phyloP scores from a whole-genome alignment of 2,329 filamentous ascomycete genomes.

The Sporothrix inflata region DNA sequence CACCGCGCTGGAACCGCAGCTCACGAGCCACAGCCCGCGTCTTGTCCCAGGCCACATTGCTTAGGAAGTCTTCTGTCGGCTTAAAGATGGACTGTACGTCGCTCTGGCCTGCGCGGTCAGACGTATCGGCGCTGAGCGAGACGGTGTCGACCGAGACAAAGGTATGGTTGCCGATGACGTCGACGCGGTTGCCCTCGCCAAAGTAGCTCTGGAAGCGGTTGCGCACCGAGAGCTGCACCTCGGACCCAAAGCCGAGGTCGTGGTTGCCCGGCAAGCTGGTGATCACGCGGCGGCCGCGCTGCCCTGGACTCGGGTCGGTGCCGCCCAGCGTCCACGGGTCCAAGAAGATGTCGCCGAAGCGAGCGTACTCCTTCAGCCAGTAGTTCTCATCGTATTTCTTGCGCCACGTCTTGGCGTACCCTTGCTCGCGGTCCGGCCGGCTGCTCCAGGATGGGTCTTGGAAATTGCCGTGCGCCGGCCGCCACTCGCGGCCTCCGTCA shows the following conservation, averaged over 20 bases:
- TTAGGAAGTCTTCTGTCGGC: conserved; percentile 76
- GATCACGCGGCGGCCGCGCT: conserved; percentile 75
- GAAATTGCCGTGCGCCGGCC: conserved; percentile 65
- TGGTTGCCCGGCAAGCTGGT: conserved; percentile 91
- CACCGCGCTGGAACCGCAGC: conserved; percentile 65
- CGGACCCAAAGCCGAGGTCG: conserved; percentile 86
- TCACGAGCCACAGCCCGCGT: conserved; percentile 70
- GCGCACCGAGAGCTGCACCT: conserved; percentile 78
- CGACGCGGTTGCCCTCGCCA: conserved; percentile 86
- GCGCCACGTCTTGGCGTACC: conserved; percentile 67
- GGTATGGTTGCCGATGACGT: conserved; percentile 91
- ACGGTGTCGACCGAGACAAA: conserved; percentile 91
- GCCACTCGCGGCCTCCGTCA: conserved; percentile 95
- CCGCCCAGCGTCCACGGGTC: conserved; percentile 66
- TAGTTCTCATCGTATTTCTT: conserved; percentile 77
- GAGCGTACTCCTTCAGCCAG: conserved; percentile 83
- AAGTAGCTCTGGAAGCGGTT: conserved; percentile 87
- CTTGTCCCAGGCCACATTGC: conserved; percentile 66
- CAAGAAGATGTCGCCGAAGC: conserved; percentile 87
- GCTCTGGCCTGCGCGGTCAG: conserved; percentile 53
- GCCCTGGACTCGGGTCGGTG: conserved; percentile 54
- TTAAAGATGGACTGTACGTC: conserved; percentile 69
- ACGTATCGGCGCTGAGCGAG: conserved; percentile 75
- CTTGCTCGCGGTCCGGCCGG: conserved; percentile 56
- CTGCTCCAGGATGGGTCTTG: conserved; percentile 62